Base-by-base conservation (phyloP, 1,284 basidiomycete genomes). In the Pterula multifida region DNA sequence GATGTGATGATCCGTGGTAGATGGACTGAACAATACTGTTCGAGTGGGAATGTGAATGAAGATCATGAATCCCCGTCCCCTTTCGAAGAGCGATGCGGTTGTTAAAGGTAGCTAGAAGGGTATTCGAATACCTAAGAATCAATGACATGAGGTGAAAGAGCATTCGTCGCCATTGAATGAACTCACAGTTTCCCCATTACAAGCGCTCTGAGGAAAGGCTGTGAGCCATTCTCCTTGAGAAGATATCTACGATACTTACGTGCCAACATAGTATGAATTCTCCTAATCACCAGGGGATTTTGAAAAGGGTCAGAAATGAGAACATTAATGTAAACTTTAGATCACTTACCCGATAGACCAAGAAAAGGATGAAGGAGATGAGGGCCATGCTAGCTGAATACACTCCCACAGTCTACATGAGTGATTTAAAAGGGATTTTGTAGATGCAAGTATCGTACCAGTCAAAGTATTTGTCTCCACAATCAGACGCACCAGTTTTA, bases 141-240 rank as follows among this genome's bases (percentile, higher is more conserved):
- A 32, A 15, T 15, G 6, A 6, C 6, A 32, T 32, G 39, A 11
- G 39, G 9, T n/a, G 19, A 42, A 42, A 15, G 28, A 15, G 6
- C 15, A 15, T 6, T 32, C n/a, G 39, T n/a, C n/a, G n/a, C n/a
- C n/a, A n/a, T n/a, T 4, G 4, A 22, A 6, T 22, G 17, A 42
- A 42, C 39, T 6, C 4, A 42, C 39, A 42, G 39, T 42, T 42
- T 42, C 17, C 39, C 39, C 39, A 42, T 42, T 4, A 42, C 39
- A 6, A 42, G 17, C 39, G 39, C 13, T 22, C 39, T 42, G n/a
- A n/a, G 28, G 28, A 15, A 32, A 32, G 15, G 6, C 15, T 32
- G 6, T 32, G 6, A 6, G 28, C 6, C 28, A 32, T 32, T 15
- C n/a, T n/a, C n/a, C n/a, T n/a, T 15, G 15, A 15, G 15, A 32